Evolutionary conservation across 2,329 filamentous ascomycete genomes (phyloP).

Genomic region (Penicillium sp.): DNA sequence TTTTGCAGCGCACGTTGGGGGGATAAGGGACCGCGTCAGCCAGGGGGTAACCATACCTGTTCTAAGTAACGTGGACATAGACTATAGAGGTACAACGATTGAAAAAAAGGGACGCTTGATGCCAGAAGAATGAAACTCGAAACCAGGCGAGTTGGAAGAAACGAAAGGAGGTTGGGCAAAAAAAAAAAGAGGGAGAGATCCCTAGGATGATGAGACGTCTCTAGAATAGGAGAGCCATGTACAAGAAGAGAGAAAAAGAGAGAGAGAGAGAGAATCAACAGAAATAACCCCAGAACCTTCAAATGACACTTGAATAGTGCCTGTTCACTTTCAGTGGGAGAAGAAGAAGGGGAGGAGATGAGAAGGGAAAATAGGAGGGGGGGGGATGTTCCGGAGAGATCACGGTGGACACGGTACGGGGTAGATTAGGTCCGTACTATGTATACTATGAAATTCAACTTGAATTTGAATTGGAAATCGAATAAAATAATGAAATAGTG

Average conservation of each 20-base stretch:
- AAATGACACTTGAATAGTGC: slow-evolving; percentile 30
- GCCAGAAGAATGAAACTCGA: slow-evolving; percentile 26
- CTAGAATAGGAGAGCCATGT: slow-evolving; percentile 34
- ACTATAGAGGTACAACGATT: slow-evolving; percentile 35
- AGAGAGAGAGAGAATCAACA: slow-evolving; percentile 9
- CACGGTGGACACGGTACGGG: slow-evolving; percentile 19
- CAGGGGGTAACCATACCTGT: slow-evolving; percentile 30
- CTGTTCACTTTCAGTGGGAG: slow-evolving; percentile 19
- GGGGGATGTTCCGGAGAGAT: slow-evolving; percentile 1
- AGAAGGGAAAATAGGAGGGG: slow-evolving; percentile 22
- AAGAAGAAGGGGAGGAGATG: slow-evolving; percentile 15
- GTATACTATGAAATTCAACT: background rate
- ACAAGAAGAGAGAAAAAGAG: slow-evolving; percentile 22
- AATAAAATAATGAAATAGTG: background rate
- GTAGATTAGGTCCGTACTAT: slow-evolving; percentile 24
- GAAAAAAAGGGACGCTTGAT: slow-evolving; percentile 26
- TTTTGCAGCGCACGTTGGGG: slow-evolving; percentile 4
- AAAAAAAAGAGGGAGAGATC: slow-evolving; percentile 15
- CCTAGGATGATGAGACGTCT: slow-evolving; percentile 26
- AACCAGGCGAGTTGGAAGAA: slow-evolving; percentile 24
- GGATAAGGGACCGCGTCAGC: slow-evolving; percentile 23
- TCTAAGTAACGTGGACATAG: slow-evolving; percentile 30
- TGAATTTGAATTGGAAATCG: background rate
- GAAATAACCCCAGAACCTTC: slow-evolving; percentile 27
- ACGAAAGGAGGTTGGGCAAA: slow-evolving; percentile 24